phyloP scores from a whole-genome alignment of 2,329 filamentous ascomycete genomes.

The Tolypocladium inflatum region DNA sequence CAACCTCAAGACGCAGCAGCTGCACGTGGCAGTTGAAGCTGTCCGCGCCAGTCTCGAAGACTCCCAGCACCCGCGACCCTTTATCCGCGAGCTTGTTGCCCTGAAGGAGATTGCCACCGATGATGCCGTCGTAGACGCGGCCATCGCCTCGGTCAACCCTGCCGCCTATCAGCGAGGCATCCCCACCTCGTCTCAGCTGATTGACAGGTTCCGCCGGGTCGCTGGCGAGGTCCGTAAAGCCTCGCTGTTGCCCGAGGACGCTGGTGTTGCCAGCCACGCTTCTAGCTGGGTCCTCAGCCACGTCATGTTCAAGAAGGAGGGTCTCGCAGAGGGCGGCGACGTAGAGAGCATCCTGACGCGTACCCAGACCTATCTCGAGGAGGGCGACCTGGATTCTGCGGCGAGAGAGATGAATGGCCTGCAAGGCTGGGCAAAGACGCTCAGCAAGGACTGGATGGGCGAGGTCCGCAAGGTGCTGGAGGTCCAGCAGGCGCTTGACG shows the following conservation, averaged over 20 bases:
- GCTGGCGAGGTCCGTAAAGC: constrained; percentile 91
- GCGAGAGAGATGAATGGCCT: constrained; percentile 92
- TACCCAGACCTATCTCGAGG: constrained; percentile 83
- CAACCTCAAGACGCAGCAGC: constrained; percentile 89
- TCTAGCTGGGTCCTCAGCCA: constrained; percentile 86
- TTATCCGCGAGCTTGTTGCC: constrained; percentile 85
- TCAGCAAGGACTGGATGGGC: constrained; percentile 87
- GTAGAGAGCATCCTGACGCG: constrained; percentile 89
- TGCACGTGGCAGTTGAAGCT: constrained; percentile 91
- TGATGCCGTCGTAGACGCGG: constrained; percentile 80
- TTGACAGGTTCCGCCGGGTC: constrained; percentile 93
- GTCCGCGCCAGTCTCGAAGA: constrained; percentile 77
- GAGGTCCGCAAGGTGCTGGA: constrained; percentile 90
- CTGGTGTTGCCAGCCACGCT: constrained; percentile 88
- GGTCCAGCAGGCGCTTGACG: constrained; percentile 91
- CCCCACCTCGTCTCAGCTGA: constrained; percentile 71
- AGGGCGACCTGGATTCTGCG: constrained; percentile 84
- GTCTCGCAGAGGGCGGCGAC: constrained; percentile 72
- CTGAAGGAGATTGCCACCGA: constrained; percentile 84
- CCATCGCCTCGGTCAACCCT: constrained; percentile 94
- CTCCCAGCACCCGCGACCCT: constrained; percentile 63
- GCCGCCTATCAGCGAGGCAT: constrained; percentile 88
- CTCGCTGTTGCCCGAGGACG: constrained; percentile 81
- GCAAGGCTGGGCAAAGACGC: constrained; percentile 87
- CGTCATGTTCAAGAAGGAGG: constrained; percentile 91